Conservation (phyloP, 108 stramenopile genomes). For the Hondaea fermentalgiana region DNA sequence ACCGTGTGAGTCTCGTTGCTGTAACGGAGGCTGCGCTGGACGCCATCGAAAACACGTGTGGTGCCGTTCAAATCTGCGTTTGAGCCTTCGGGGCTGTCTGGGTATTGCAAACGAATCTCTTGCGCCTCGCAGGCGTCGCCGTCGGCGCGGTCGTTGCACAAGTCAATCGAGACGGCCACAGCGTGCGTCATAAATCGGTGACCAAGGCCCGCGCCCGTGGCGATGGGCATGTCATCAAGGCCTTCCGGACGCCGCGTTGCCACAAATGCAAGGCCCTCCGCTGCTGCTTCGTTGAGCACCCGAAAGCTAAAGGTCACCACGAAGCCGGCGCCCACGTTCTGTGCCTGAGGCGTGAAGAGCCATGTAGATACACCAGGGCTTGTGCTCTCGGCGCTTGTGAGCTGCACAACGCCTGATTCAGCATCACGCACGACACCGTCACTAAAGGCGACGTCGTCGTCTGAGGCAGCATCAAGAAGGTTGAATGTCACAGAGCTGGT, state of each 20-base stretch:
- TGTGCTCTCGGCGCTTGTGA: neutral
- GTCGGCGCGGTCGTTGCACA: neutral
- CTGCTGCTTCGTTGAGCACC: neutral
- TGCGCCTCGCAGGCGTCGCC: neutral
- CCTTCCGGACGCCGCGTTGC: neutral
- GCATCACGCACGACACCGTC: neutral
- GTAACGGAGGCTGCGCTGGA: neutral
- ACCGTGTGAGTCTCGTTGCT: neutral
- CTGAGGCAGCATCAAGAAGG: neutral
- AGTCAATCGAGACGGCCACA: neutral
- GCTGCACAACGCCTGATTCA: neutral
- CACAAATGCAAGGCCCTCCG: neutral
- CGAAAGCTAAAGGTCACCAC: neutral
- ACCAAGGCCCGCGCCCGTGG: neutral
- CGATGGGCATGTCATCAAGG: neutral
- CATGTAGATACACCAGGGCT: neutral
- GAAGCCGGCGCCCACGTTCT: neutral
- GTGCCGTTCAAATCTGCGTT: neutral
- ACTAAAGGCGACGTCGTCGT: neutral
- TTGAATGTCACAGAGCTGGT: neutral
- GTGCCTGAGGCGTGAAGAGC: neutral
- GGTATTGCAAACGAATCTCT: neutral
- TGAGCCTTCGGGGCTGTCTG: neutral
- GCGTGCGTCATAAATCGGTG: neutral
- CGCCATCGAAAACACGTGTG: neutral